Evolutionary conservation across 495 filamentous ascomycete species (phyloP), one percentile per base, ranked within the genome.

Genomic region (Lasiosphaeris hirsuta): DNA sequence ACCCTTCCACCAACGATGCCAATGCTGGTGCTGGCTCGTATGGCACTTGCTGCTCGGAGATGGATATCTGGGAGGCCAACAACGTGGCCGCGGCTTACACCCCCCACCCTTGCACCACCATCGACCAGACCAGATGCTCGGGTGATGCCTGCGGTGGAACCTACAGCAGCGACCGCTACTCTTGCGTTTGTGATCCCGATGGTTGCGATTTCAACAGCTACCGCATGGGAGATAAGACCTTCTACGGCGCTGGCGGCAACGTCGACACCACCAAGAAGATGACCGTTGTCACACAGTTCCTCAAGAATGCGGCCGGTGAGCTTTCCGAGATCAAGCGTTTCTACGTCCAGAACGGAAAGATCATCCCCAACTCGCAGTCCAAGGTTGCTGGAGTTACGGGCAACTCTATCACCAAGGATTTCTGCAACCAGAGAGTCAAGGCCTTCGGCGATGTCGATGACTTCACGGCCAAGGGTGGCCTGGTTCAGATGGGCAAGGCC

Each of bases 151-250:
- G 79, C 63, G 79, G 79, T 54, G 79, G 79, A 45, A 80, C 77
- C 43, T 79, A 79, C 69, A 75, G 70, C 50, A 57, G 58, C 23
- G 69, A 76, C 69, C 71, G 79, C 61, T 82, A 78, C 64, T 69
- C 65, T 55, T 84, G 81, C 48, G 78, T 82, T 53, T 92, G 88
- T 67, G 89, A 92, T 66, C 83, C 88, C 59, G 85, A 80, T 66
- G 77, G 77, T 41, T 92, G 88, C 71, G 87, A 90, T 67, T 89
- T 87, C 82, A 92, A 92, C 83, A 72, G 82, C 13, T 90, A 84
- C 81, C 82, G 81, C 60, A 74, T 81, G 74, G 86, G 86, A 53
- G 76, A 83, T 70, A 78, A 64, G 15, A 64, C 61, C 65, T 90
- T 86, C 81, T 89, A 81, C 73, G 86, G 84, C 45, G 66, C 72